Conservation (phyloP, 163 green algal species). For the Chlamydomonas reinhardtii region DNA sequence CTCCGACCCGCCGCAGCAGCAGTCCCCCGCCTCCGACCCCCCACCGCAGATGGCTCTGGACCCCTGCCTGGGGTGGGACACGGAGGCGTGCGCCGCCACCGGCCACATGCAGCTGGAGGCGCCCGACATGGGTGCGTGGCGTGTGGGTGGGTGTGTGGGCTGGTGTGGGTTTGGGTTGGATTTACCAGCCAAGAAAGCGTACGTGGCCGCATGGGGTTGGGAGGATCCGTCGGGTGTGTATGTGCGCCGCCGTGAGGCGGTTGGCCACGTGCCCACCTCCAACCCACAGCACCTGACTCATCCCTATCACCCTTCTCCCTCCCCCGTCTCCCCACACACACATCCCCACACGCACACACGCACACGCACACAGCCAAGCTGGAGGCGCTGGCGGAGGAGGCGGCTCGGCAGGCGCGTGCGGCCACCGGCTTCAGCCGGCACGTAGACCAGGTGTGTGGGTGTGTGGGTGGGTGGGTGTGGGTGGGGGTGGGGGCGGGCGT, state of each 20-base stretch:
- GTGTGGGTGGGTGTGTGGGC: background rate
- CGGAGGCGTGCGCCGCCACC: conserved; percentile 24
- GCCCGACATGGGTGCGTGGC: conserved; percentile 5
- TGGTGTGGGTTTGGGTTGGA: background rate
- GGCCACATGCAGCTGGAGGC: conserved; percentile 12
- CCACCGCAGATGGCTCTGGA: background rate
- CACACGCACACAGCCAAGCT: conserved; percentile 12
- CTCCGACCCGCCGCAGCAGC: too few relatives aligned
- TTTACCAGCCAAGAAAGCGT: too few relatives aligned
- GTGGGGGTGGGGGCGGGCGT: background rate
- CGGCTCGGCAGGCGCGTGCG: background rate
- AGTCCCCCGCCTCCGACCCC: too few relatives aligned
- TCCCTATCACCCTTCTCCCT: background rate
- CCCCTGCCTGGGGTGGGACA: conserved; percentile 42
- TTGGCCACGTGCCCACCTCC: background rate
- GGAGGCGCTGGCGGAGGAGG: conserved; percentile 14
- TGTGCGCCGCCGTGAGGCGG: too few relatives aligned
- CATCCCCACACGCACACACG: background rate
- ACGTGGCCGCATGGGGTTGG: too few relatives aligned
- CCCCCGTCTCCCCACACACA: too few relatives aligned
- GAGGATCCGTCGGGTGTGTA: too few relatives aligned
- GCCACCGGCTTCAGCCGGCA: conserved; percentile 10
- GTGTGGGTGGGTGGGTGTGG: too few relatives aligned
- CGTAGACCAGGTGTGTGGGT: conserved; percentile 1
- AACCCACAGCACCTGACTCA: too few relatives aligned